A percentile compares a stretch with the other conserved stretches of the same genome.
Conservation (phyloP, 441 rosid genomes). For the Geranium incanum region DNA sequence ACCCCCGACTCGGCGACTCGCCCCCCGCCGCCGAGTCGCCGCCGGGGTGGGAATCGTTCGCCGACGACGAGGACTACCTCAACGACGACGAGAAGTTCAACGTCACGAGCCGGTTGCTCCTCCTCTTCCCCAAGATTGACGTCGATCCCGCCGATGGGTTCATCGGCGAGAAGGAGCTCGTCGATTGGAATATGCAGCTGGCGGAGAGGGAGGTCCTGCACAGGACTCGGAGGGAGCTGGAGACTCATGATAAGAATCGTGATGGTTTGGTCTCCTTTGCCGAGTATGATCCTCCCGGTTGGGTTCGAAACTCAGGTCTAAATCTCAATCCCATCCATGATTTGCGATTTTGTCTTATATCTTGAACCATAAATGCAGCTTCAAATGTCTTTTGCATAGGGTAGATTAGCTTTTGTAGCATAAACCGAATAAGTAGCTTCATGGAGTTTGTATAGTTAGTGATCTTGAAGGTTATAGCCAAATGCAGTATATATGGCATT, state of each 20-base stretch:
- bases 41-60: slow-evolving; percentile 94
- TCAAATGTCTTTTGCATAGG: neutral
- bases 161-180: slow-evolving; percentile 67
- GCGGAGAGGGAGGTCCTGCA: slow-evolving; percentile 61
- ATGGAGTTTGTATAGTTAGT: too few relatives aligned
- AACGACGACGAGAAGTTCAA: slow-evolving; percentile 79
- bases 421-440: too few relatives aligned
- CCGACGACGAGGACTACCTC: slow-evolving; percentile 87
- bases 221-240: slow-evolving; percentile 77
- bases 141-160: slow-evolving; percentile 66
- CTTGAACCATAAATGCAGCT: neutral
- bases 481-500: too few relatives aligned
- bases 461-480: too few relatives aligned
- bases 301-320: slow-evolving; percentile 66
- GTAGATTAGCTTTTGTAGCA: too few relatives aligned
- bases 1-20: slow-evolving; percentile 42
- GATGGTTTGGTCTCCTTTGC: slow-evolving; percentile 66
- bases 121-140: slow-evolving; percentile 86
- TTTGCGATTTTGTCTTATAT: neutral
- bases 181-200: slow-evolving; percentile 72
- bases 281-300: slow-evolving; percentile 85
- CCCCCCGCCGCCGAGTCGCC: slow-evolving; percentile 79
- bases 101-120: slow-evolving; percentile 66
- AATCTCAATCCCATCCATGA: neutral
- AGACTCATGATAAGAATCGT: slow-evolving; percentile 73